Base-by-base conservation (phyloP, 257 asterid species). In the Buddleja alternifolia region DNA sequence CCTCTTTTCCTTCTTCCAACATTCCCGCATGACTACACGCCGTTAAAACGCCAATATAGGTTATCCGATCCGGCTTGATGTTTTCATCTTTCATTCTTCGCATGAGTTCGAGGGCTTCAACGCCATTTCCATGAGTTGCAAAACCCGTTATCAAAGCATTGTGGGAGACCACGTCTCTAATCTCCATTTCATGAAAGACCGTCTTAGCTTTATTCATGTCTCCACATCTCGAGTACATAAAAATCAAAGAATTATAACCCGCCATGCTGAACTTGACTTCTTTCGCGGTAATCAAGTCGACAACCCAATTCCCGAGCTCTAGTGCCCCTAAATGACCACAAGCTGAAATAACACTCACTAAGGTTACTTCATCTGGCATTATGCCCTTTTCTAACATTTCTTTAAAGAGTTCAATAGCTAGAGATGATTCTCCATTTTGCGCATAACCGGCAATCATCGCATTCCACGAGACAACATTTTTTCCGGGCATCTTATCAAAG, bases 171-270 rank as follows among this genome's bases (percentile, higher is more conserved):
- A 79, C 89, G 59, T 87, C 91, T 78, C 91, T 78, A 48, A 63
- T 64, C 55, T 78, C 79, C 95, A 87, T 82, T 61, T 60, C 75
- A 39, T 73, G 29, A 70, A 87, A 90, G 25, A 75, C 69, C 55
- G 15, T 66, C 63, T 77, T 47, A 6, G 97, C 95, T 6, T 81
- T 62, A 16, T 76, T 46, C 84, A 84, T 82, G 84, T 81, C 82
- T 67, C 93, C 97, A 36, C 97, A 90, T 74, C 84, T 87, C 73
- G 93, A 87, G 79, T 90, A 85, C 97, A 90, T 90, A 52, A 74
- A 90, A 56, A 90, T 80, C 72, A 82, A 70, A 66, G 93, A 81
- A 72, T 85, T 87, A 77, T 65, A 71, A 3, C 80, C 85, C 8
- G 90, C 76, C 55, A 63, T 19, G 56, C 81, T 79, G 70, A 87